phyloP scores from a whole-genome alignment of 2,329 filamentous ascomycete species.

The Pseudogymnoascus sp. region DNA sequence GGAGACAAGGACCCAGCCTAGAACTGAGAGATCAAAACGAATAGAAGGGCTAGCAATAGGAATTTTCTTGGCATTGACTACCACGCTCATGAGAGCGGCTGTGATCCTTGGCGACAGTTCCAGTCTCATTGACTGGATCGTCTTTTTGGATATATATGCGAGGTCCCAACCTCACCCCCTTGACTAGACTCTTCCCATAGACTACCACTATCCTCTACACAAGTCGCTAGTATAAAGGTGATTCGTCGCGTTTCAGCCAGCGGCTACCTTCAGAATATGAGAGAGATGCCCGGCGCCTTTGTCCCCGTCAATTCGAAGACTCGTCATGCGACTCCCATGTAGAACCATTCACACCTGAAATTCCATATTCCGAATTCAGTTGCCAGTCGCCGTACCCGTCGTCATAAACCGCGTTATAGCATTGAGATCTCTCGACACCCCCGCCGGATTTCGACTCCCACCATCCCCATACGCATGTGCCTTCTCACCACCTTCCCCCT shows the following conservation, averaged over 20 bases:
- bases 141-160: background rate
- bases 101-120: background rate
- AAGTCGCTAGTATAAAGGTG: background rate
- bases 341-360: background rate
- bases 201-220: background rate
- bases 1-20: too few relatives aligned
- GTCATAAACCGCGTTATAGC: constrained; percentile 1
- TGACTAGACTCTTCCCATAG: background rate
- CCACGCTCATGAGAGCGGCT: background rate
- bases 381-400: background rate
- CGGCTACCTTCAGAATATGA: background rate
- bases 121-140: background rate
- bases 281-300: background rate
- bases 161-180: background rate
- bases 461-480: constrained; percentile 30
- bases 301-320: background rate
- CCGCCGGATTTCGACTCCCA: constrained; percentile 11
- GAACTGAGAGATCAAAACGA: background rate
- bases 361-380: background rate
- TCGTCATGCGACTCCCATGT: background rate
- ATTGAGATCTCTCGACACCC: background rate
- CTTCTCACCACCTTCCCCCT: constrained; percentile 30
- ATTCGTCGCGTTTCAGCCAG: background rate
- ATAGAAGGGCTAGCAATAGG: background rate
- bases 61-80: background rate